Percentiles rank a stretch among this genome's conserved stretches.
Evolutionary conservation across 805 yeast genomes (phyloP).

Genomic region (Lachancea kluyveri): DNA sequence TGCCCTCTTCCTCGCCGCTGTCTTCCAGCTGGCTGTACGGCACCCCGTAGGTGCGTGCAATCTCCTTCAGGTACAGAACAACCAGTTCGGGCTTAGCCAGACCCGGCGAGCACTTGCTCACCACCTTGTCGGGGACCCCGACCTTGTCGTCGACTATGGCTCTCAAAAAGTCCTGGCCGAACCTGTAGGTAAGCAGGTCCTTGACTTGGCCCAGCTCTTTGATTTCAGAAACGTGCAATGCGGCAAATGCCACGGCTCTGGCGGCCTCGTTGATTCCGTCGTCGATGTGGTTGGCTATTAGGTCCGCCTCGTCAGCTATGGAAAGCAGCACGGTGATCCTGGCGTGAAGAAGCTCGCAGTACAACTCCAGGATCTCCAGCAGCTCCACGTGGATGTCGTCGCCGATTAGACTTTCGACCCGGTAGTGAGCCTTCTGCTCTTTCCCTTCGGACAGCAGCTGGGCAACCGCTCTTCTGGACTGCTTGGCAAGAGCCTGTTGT

Average conservation of each 20-base stretch:
- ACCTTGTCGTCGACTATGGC: conserved; percentile 24
- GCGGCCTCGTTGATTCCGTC: conserved; percentile 68
- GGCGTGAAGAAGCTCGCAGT: conserved; percentile 76
- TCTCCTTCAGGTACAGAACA: conserved; percentile 64
- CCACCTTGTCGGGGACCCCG: conserved; percentile 62
- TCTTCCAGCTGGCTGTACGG: conserved; percentile 57
- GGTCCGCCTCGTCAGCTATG: conserved; percentile 28
- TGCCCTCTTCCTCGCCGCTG: conserved; percentile 22
- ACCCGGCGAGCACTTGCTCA: conserved; percentile 53
- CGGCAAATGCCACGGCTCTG: conserved; percentile 58
- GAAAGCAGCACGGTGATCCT: conserved; percentile 57
- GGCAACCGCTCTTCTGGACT: conserved; percentile 64
- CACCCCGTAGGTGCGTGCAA: conserved; percentile 72
- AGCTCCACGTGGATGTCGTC: conserved; percentile 78
- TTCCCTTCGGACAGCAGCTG: conserved; percentile 64
- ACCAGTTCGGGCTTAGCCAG: conserved; percentile 67
- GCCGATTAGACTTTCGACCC: conserved; percentile 78
- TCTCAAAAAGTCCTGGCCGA: conserved; percentile 61
- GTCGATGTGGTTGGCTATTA: conserved; percentile 26
- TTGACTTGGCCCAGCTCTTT: conserved; percentile 59
- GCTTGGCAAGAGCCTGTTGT: conserved; percentile 68
- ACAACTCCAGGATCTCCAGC: conserved; percentile 70
- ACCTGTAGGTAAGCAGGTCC: conserved; percentile 56
- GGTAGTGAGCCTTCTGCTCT: conserved; percentile 73
- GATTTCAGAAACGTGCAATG: conserved; percentile 62